phyloP scores from a whole-genome alignment of 1,284 basidiomycete species.

The Irpex rosettiformis region DNA sequence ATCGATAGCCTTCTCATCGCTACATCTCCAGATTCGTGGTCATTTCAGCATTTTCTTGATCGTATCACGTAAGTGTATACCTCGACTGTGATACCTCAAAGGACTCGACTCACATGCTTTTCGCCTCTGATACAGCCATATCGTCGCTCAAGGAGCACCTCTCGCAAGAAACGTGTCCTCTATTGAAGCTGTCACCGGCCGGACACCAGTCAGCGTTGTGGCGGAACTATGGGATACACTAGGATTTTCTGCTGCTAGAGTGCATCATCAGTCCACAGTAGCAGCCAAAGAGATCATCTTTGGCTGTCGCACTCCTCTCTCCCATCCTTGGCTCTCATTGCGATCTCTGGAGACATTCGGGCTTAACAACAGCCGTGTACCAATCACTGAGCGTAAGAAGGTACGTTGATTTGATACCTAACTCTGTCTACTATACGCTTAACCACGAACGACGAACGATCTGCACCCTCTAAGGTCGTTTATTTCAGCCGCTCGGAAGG shows the following conservation, averaged over 20 bases:
- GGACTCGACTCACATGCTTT: too few relatives aligned
- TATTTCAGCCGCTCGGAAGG: slow-evolving; percentile 13
- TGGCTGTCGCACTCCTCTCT: slow-evolving; percentile 11
- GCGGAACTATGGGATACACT: slow-evolving; percentile 11
- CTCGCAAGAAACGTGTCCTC: background rate
- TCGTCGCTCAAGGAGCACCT: slow-evolving; percentile 4
- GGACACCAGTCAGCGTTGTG: background rate
- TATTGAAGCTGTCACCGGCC: slow-evolving; percentile 6
- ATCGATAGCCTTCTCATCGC: slow-evolving; percentile 8
- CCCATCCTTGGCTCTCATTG: slow-evolving; percentile 11
- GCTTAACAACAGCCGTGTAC: slow-evolving; percentile 1
- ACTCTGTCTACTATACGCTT: too few relatives aligned
- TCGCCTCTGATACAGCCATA: slow-evolving; percentile 7
- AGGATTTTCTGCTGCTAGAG: background rate
- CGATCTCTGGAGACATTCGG: slow-evolving; percentile 10
- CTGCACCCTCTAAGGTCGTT: slow-evolving; percentile 1
- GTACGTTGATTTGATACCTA: background rate
- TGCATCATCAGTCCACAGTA: background rate
- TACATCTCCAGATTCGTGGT: slow-evolving; percentile 13
- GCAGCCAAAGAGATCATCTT: slow-evolving; percentile 8
- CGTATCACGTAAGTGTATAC: slow-evolving; percentile 9
- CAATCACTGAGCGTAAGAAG: background rate
- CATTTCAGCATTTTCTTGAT: slow-evolving; percentile 14
- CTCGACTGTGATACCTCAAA: background rate
- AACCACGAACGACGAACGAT: too few relatives aligned